Conservation (phyloP, 148 eudicot genomes). For the Rhododendron griersonianum region DNA sequence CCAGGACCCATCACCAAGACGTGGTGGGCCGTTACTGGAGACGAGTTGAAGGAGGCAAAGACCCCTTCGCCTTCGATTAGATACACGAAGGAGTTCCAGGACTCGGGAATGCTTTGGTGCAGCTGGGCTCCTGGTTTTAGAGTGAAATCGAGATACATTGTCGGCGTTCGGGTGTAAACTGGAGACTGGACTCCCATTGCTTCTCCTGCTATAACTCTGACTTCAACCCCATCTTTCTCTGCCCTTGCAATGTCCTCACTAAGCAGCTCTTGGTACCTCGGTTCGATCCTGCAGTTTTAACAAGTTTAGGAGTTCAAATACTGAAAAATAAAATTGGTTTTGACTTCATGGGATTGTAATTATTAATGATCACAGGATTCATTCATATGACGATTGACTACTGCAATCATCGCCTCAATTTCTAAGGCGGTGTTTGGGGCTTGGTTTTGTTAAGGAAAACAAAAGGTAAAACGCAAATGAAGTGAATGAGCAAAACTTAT, state of each 20-base stretch:
- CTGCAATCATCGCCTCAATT: too few relatives aligned
- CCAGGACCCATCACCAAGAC: slow-evolving; percentile 69
- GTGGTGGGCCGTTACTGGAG: slow-evolving; percentile 51
- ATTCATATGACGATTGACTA: background rate
- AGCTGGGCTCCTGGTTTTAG: slow-evolving; percentile 57
- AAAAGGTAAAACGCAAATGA: background rate
- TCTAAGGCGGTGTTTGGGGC: too few relatives aligned
- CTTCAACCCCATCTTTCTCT: slow-evolving; percentile 63
- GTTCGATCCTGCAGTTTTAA: slow-evolving; percentile 65
- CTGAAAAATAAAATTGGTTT: background rate
- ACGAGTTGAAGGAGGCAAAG: slow-evolving; percentile 41
- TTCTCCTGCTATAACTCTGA: slow-evolving; percentile 86
- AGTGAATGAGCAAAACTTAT: background rate
- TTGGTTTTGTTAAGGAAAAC: background rate
- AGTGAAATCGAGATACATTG: slow-evolving; percentile 87
- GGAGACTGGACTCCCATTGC: slow-evolving; percentile 79
- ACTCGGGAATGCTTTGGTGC: slow-evolving; percentile 57
- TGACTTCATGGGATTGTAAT: background rate
- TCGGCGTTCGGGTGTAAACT: slow-evolving; percentile 85
- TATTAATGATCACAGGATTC: background rate
- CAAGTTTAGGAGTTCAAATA: background rate
- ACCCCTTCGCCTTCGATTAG: slow-evolving; percentile 75
- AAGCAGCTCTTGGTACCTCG: slow-evolving; percentile 73
- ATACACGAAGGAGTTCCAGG: slow-evolving; percentile 76
- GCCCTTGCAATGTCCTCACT: slow-evolving; percentile 56